These are phyloP conservation scores for Penicillium sp. DNA, from an alignment of 2,329 filamentous ascomycete genomes.

Conservation along the genomic window DNA sequence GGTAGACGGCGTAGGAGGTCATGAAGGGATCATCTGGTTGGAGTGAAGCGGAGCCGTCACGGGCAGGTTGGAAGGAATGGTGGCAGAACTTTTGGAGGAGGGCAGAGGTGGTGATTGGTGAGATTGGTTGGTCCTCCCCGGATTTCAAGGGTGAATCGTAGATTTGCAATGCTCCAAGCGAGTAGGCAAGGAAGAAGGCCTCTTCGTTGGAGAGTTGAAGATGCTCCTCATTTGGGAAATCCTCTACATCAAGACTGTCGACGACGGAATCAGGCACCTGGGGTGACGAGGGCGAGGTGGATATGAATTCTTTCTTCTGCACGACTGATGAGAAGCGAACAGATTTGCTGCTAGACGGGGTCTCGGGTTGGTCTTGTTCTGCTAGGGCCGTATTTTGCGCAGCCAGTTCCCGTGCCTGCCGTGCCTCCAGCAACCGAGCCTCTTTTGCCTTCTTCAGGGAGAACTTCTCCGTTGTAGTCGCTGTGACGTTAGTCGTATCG, in stretches of 20 bases:
- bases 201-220: slow-evolving; percentile 91
- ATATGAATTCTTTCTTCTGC: slow-evolving; percentile 61
- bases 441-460: slow-evolving; percentile 38
- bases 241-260: slow-evolving; percentile 18
- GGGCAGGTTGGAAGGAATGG: slow-evolving; percentile 67
- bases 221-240: slow-evolving; percentile 66
- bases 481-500: slow-evolving; percentile 19
- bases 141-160: slow-evolving; percentile 28
- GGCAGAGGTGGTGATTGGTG: slow-evolving; percentile 53
- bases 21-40: slow-evolving; percentile 81
- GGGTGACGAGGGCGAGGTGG: slow-evolving; percentile 21
- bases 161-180: slow-evolving; percentile 70
- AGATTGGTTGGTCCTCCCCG: slow-evolving; percentile 26
- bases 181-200: slow-evolving; percentile 85
- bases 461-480: slow-evolving; percentile 31
- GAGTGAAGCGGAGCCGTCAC: slow-evolving; percentile 46
- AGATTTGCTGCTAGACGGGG: slow-evolving; percentile 51
- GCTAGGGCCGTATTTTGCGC: slow-evolving; percentile 14
- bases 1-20: slow-evolving; percentile 83
- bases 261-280: slow-evolving; percentile 16
- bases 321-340: slow-evolving; percentile 70
- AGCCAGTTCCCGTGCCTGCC: slow-evolving; percentile 14
- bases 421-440: slow-evolving; percentile 28
- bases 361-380: slow-evolving; percentile 10
- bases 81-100: slow-evolving; percentile 67